A percentile compares a stretch with the other conserved stretches of the same genome.
These are phyloP conservation scores for Leccinum barrowsii DNA, from an alignment of 768 basidiomycete genomes.

Conservation along the genomic window DNA sequence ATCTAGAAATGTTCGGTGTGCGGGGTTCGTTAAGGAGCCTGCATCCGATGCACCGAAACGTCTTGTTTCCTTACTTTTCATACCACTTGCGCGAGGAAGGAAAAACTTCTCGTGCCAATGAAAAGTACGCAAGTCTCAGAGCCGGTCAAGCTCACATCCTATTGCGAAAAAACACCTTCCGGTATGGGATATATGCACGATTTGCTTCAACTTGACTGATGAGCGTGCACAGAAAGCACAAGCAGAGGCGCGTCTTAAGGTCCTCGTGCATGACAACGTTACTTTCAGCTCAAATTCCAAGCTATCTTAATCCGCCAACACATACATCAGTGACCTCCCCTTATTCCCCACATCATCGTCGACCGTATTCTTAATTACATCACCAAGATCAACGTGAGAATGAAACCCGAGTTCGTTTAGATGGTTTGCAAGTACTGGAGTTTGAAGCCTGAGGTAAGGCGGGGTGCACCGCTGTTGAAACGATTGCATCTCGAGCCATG, in stretches of 20 bases:
- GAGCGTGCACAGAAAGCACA: constrained; percentile 55
- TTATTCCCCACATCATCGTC: constrained; percentile 85
- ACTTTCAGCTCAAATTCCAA: constrained; percentile 40
- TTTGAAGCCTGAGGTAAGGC: constrained; percentile 86
- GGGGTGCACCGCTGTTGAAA: constrained; percentile 93
- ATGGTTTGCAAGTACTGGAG: constrained; percentile 93
- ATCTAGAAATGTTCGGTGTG: constrained; percentile 62
- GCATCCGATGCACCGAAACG: constrained; percentile 91
- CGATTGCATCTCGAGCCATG: constrained; percentile 94
- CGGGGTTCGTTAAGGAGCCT: constrained; percentile 67
- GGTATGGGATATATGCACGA: constrained; percentile 41
- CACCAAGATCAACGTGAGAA: constrained; percentile 61
- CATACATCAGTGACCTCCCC: constrained; percentile 83
- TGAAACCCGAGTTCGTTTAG: constrained; percentile 73
- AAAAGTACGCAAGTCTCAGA: constrained; percentile 76
- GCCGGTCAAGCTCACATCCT: constrained; percentile 69
- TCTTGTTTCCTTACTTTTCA: constrained; percentile 94
- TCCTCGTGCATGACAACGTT: constrained; percentile 45
- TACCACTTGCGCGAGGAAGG: constrained; percentile 86
- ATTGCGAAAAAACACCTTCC: constrained; percentile 88
- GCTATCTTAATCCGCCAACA: constrained; percentile 77
- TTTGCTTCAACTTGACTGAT: background rate
- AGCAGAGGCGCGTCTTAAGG: constrained; percentile 55
- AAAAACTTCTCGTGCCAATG: constrained; percentile 84
- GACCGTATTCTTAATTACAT: constrained; percentile 76